A percentile compares a stretch with the other conserved stretches of the same genome.
These are phyloP conservation scores for Botryotinia globosa DNA, from an alignment of 2,329 filamentous ascomycete genomes.

Conservation along the genomic window DNA sequence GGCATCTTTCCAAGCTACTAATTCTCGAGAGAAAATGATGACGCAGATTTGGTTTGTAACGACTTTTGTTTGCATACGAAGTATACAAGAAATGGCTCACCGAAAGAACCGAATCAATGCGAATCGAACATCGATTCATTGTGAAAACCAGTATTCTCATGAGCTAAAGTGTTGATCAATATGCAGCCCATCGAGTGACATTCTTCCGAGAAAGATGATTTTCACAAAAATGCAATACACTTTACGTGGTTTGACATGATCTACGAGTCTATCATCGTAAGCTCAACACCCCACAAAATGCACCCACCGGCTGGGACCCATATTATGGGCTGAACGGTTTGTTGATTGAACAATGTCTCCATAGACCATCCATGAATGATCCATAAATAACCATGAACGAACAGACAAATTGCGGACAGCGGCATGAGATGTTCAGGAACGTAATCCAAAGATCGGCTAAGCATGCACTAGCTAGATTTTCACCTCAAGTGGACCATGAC, in stretches of 20 bases:
- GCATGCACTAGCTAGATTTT: background rate
- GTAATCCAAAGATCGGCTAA: background rate
- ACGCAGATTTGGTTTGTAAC: background rate
- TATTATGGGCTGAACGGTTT: background rate
- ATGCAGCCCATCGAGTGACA: background rate
- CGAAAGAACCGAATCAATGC: background rate
- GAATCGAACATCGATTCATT: background rate
- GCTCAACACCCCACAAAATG: background rate
- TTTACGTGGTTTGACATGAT: background rate
- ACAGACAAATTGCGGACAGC: background rate
- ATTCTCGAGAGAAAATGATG: background rate
- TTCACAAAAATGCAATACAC: background rate
- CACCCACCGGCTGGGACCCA: background rate
- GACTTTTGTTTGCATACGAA: background rate
- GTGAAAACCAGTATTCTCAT: background rate
- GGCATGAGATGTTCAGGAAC: constrained; percentile 15
- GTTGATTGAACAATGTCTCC: background rate
- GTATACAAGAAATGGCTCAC: constrained; percentile 3
- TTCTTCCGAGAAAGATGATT: background rate
- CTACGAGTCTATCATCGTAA: background rate
- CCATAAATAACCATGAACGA: constrained; percentile 5
- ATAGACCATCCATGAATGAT: background rate
- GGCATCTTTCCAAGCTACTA: background rate
- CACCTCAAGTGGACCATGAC: background rate
- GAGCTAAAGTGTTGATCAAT: constrained; percentile 7